These are phyloP conservation scores for Fusarium graminum DNA, from an alignment of 2,329 filamentous ascomycete species.

Conservation along the genomic window DNA sequence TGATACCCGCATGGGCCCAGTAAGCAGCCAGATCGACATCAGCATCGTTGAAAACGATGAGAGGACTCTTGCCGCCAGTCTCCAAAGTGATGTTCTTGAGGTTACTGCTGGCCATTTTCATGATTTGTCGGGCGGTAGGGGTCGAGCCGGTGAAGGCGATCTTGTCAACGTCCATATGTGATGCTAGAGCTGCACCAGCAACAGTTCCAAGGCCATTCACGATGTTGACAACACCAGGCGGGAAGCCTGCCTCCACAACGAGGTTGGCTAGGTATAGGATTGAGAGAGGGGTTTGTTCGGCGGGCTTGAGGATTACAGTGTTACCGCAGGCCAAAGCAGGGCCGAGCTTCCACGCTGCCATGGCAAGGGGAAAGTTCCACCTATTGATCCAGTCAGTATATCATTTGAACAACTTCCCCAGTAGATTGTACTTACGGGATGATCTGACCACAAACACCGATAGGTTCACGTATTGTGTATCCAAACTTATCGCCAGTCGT, in stretches of 20 bases:
- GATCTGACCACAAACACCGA: slow-evolving; percentile 82
- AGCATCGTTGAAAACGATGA: slow-evolving; percentile 74
- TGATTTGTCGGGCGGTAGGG: slow-evolving; percentile 77
- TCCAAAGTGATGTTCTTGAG: slow-evolving; percentile 76
- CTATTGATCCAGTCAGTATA: background rate
- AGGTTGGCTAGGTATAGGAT: slow-evolving; percentile 75
- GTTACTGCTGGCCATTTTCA: slow-evolving; percentile 78
- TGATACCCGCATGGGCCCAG: slow-evolving; percentile 63
- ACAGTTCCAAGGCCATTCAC: slow-evolving; percentile 78
- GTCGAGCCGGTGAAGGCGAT: slow-evolving; percentile 85
- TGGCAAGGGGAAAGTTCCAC: slow-evolving; percentile 74
- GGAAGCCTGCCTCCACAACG: slow-evolving; percentile 80
- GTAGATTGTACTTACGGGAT: slow-evolving; percentile 63
- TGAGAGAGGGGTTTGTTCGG: slow-evolving; percentile 76
- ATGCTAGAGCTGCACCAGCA: slow-evolving; percentile 75
- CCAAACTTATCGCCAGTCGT: slow-evolving; percentile 77
- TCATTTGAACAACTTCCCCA: accelerated
- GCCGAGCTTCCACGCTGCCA: slow-evolving; percentile 77
- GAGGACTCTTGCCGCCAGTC: slow-evolving; percentile 75
- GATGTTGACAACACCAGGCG: slow-evolving; percentile 82
- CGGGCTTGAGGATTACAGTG: slow-evolving; percentile 73
- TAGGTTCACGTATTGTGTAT: slow-evolving; percentile 79
- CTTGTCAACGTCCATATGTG: slow-evolving; percentile 78
- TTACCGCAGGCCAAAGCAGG: slow-evolving; percentile 76
- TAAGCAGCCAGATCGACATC: slow-evolving; percentile 77